Evolutionary conservation across 306 rosid genomes (phyloP).

Genomic region (Gleditsia sinensis): DNA sequence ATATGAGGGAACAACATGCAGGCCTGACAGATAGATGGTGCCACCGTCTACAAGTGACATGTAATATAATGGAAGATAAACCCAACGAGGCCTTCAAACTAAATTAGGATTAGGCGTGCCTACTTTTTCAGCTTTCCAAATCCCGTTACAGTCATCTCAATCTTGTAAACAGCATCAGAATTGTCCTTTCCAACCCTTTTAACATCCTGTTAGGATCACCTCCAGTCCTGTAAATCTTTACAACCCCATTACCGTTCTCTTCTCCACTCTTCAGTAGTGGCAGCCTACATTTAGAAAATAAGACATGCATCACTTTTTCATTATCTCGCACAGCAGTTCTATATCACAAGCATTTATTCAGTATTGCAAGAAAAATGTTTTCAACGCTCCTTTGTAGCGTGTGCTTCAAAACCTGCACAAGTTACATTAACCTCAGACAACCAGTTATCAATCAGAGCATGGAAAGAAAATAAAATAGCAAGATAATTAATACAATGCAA

Average conservation of each 20-base stretch:
- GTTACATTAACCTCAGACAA: constrained; percentile 48
- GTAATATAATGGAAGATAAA: neutral
- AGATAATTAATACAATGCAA: constrained; percentile 14
- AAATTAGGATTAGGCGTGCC: constrained; percentile 10
- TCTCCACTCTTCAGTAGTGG: constrained; percentile 27
- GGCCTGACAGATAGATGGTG: neutral
- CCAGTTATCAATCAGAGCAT: constrained; percentile 31
- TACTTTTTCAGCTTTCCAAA: constrained; percentile 12
- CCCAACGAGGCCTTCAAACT: neutral
- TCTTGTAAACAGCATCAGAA: constrained; percentile 16
- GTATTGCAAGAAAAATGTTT: constrained; percentile 35
- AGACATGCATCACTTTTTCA: constrained; percentile 39
- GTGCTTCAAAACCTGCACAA: constrained; percentile 75
- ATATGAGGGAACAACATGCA: neutral
- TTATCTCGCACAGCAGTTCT: constrained; percentile 13
- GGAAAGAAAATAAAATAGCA: constrained; percentile 31
- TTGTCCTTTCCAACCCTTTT: constrained; percentile 4
- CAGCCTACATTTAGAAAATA: constrained; percentile 31
- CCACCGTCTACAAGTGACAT: constrained; percentile 23
- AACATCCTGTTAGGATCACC: neutral
- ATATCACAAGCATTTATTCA: constrained; percentile 27
- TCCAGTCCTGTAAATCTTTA: neutral
- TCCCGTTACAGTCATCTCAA: neutral
- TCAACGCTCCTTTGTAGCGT: constrained; percentile 51
- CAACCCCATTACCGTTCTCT: neutral